Base-by-base conservation (phyloP, 345 rosid species). In the Brassica juncea region DNA sequence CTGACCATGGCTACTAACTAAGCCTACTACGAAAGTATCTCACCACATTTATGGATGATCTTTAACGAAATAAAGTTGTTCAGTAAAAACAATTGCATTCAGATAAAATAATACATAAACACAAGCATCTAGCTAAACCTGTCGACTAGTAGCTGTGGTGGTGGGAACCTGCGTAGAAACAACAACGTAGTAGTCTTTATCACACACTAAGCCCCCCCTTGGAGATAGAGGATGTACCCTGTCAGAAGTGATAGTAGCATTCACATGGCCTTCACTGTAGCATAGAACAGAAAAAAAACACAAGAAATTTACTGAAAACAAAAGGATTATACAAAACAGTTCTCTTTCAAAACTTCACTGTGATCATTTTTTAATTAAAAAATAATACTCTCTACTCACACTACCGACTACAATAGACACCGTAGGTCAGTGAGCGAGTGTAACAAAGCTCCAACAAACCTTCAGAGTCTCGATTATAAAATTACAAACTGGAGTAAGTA, bases 391-490 rank as follows among this genome's bases (percentile, higher is more conserved):
- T 9, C 49, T 42, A 42, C 14, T 32, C 37, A 32, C 37, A 32
- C 37, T 32, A 32, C 37, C 0, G 8, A 6, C 37, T 32, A 32
- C 8, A 32, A 32, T 32, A 32, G 37, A 32, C 37, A 32, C 30
- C 27, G 67, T 65, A 78, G 62, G 77, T 57, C 77, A 72, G 64
- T 79, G 57, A 73, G 64, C 73, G 57, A 73, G 73, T 68, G 28
- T 68, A 68, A 71, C 70, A 73, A 73, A 49, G 32, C 58, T 74
- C 82, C 82, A 74, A 73, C 75, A 27, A 80, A 80, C 75, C 59
- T 80, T 80, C 55, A 74, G 5, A 62, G 75, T 52, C 62, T 62
- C 16, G 52, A 55, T 74, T 80, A 80, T 52, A 68, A 60, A 58
- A 49, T 49, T 61, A 73, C 62, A 66, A 66, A 14, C 37, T 34